Evolutionary conservation across 805 yeast species (phyloP).

Genomic region (Maudiozyma serrabonitensis): DNA sequence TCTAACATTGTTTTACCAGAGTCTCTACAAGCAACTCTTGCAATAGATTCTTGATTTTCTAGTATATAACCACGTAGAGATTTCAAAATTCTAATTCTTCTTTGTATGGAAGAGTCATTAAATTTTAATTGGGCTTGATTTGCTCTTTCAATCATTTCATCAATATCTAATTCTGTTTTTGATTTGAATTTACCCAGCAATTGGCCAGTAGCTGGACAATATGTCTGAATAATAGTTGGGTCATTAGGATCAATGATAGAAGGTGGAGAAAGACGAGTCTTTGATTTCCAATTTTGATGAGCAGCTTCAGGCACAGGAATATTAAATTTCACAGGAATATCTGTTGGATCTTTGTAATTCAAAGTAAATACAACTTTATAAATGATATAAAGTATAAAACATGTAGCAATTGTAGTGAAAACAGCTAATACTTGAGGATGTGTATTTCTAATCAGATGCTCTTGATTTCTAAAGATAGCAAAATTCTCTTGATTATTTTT

Average conservation of each 20-base stretch:
- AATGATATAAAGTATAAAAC: conserved; percentile 11
- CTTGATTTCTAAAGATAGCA: background rate
- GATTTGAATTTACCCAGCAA: conserved; percentile 64
- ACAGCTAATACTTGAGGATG: background rate
- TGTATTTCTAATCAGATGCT: background rate
- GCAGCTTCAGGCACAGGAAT: conserved; percentile 22
- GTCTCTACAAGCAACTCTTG: conserved; percentile 90
- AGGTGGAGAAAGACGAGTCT: conserved; percentile 46
- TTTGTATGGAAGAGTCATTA: conserved; percentile 41
- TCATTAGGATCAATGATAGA: conserved; percentile 47
- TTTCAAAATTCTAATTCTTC: conserved; percentile 59
- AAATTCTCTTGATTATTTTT: conserved; percentile 38
- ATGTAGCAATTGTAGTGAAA: conserved; percentile 9
- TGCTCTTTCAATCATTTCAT: conserved; percentile 41
- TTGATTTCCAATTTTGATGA: conserved; percentile 77
- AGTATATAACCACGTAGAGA: conserved; percentile 65
- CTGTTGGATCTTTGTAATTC: background rate
- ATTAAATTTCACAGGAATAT: conserved; percentile 14
- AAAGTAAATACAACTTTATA: conserved; percentile 12
- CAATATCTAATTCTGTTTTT: conserved; percentile 61
- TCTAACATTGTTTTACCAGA: conserved; percentile 94
- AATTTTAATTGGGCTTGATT: conserved; percentile 28
- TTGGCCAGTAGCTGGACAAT: conserved; percentile 96
- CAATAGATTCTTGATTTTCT: conserved; percentile 76
- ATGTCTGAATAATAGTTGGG: conserved; percentile 63